These are phyloP conservation scores for Spatholobus suberectus DNA, from an alignment of 306 rosid species.

Conservation along the genomic window DNA sequence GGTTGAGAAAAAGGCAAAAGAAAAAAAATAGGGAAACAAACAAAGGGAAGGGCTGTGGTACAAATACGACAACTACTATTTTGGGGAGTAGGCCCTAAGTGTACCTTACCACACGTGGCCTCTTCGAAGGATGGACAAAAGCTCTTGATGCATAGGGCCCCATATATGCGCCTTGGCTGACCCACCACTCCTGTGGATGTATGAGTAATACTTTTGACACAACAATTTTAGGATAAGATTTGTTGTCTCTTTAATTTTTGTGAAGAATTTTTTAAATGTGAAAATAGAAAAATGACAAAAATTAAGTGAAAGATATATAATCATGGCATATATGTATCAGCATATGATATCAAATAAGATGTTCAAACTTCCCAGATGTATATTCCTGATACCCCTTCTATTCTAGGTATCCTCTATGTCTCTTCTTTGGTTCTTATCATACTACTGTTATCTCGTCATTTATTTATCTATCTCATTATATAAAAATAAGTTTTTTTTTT, in stretches of 20 bases:
- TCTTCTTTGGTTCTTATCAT: not conserved
- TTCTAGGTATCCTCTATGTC: not conserved
- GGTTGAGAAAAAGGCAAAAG: conserved; percentile 6
- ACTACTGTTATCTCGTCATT: not conserved
- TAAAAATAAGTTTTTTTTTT: not conserved
- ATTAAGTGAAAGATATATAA: not conserved
- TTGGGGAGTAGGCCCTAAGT: conserved; percentile 25
- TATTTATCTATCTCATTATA: not conserved
- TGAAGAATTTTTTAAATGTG: not conserved
- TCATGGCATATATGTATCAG: not conserved
- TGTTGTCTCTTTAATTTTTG: not conserved
- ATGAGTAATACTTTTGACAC: not conserved
- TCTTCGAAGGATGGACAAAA: conserved; percentile 29
- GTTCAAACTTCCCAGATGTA: not conserved
- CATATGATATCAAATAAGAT: not conserved
- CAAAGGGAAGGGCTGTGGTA: not conserved
- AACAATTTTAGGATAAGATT: conserved; percentile 3
- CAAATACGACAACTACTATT: conserved; percentile 29
- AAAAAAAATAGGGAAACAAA: not conserved
- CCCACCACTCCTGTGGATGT: not conserved
- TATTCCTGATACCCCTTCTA: not conserved
- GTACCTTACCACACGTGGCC: conserved; percentile 49
- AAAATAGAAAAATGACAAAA: not conserved
- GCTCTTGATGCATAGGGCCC: not conserved
- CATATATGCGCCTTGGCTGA: not conserved